Percentiles rank a stretch among this genome's conserved stretches.
These are phyloP conservation scores for Penicillium taxi DNA, from an alignment of 495 filamentous ascomycete genomes.

Conservation along the genomic window DNA sequence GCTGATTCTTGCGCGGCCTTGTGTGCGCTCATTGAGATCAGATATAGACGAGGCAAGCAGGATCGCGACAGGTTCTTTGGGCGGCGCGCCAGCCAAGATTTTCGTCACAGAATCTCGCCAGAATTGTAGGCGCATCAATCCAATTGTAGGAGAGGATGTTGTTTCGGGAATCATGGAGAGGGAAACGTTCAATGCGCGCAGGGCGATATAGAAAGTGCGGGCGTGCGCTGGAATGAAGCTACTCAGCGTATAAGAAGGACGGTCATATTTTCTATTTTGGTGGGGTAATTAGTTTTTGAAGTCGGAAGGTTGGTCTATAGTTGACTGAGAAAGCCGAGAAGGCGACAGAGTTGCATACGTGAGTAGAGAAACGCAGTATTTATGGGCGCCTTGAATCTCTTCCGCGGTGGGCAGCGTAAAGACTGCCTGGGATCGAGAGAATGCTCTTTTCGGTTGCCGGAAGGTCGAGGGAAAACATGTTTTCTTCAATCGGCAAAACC, in stretches of 20 bases:
- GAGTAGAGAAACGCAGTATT: slow-evolving; percentile 51
- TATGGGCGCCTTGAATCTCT: slow-evolving; percentile 46
- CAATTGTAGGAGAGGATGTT: slow-evolving; percentile 72
- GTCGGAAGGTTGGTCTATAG: background rate
- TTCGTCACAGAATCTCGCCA: slow-evolving; percentile 79
- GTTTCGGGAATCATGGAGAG: slow-evolving; percentile 80
- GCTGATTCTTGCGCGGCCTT: slow-evolving; percentile 52
- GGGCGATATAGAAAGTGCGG: slow-evolving; percentile 76
- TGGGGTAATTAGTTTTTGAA: background rate
- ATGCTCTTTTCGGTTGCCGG: slow-evolving; percentile 14
- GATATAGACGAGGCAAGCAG: slow-evolving; percentile 64
- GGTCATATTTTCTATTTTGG: slow-evolving; percentile 62
- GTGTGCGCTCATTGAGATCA: slow-evolving; percentile 48
- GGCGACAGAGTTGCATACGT: slow-evolving; percentile 31
- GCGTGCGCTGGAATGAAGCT: slow-evolving; percentile 67
- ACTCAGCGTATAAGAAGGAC: slow-evolving; percentile 77
- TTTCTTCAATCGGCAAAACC: slow-evolving; percentile 14
- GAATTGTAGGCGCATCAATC: slow-evolving; percentile 84
- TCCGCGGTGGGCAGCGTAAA: slow-evolving; percentile 19
- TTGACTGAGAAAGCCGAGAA: background rate
- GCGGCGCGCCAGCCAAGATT: slow-evolving; percentile 63
- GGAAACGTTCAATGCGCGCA: slow-evolving; percentile 89
- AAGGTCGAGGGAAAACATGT: slow-evolving; percentile 8
- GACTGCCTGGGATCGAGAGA: slow-evolving; percentile 17
- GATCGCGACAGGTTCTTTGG: slow-evolving; percentile 85